Conservation (phyloP, 2,329 filamentous ascomycete species). For the Curvularia lunata region DNA sequence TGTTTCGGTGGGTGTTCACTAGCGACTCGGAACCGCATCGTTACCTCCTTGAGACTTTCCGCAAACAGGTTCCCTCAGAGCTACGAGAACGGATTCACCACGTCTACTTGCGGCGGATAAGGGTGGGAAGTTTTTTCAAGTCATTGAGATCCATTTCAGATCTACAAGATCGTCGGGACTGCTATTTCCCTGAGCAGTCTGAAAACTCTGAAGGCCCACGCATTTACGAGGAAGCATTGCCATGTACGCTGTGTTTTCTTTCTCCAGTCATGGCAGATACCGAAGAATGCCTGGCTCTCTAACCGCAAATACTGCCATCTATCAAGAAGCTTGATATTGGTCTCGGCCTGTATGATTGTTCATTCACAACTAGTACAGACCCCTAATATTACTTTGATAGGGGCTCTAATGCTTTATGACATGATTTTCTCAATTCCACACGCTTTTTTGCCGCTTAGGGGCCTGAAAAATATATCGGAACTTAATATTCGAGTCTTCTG, state of each 20-base stretch:
- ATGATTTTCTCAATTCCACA: neutral
- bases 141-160: neutral
- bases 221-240: neutral
- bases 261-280: rapidly evolving
- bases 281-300: neutral
- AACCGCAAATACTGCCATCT: neutral
- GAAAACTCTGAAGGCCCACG: neutral
- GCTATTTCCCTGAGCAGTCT: rapidly evolving
- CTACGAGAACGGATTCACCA: neutral
- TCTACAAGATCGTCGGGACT: rapidly evolving
- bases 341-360: neutral
- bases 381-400: neutral
- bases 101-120: neutral
- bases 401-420: neutral
- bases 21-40: neutral
- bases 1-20: neutral
- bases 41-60: neutral
- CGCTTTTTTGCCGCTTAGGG: neutral
- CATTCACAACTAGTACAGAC: neutral
- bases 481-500: neutral
- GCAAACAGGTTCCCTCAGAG: neutral
- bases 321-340: neutral
- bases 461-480: neutral
- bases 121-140: neutral
- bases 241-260: too few relatives aligned